Evolutionary conservation across 1,284 basidiomycete genomes (phyloP).

Genomic region (Butyriboletus appendiculatus): DNA sequence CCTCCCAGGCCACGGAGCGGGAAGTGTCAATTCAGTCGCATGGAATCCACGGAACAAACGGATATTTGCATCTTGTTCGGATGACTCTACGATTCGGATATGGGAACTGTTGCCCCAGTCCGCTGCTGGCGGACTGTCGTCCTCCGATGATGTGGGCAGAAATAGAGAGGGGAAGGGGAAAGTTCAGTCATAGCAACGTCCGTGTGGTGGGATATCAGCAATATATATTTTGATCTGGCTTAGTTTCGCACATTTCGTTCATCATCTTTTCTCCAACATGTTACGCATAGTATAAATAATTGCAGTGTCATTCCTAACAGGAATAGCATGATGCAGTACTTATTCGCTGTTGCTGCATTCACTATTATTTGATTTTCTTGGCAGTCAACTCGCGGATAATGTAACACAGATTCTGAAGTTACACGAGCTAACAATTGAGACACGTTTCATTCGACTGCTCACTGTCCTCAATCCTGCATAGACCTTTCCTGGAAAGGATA

Average conservation of each 20-base stretch:
- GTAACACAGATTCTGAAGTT: slow-evolving; percentile 5
- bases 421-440: slow-evolving; percentile 9
- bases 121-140: slow-evolving; percentile 7
- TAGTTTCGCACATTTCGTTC: too few species aligned
- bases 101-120: slow-evolving; percentile 65
- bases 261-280: too few species aligned
- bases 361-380: slow-evolving; percentile 2
- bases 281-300: too few species aligned
- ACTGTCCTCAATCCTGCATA: slow-evolving; percentile 91
- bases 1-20: slow-evolving; percentile 80
- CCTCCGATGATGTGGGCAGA: slow-evolving; percentile 19
- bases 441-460: slow-evolving; percentile 85
- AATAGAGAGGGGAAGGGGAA: slow-evolving; percentile 36
- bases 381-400: slow-evolving; percentile 11
- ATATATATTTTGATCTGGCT: not conserved
- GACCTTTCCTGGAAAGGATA: slow-evolving; percentile 93
- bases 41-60: slow-evolving; percentile 90
- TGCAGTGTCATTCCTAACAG: too few species aligned
- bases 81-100: slow-evolving; percentile 83
- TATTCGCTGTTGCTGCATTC: not conserved
- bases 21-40: slow-evolving; percentile 93
- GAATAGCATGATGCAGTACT: too few species aligned
- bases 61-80: slow-evolving; percentile 94
- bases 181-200: slow-evolving; percentile 48
- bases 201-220: slow-evolving; percentile 23